These are phyloP conservation scores for Coemansia nantahalensis DNA, from an alignment of 192 early-diverging fungal species.

Conservation along the genomic window DNA sequence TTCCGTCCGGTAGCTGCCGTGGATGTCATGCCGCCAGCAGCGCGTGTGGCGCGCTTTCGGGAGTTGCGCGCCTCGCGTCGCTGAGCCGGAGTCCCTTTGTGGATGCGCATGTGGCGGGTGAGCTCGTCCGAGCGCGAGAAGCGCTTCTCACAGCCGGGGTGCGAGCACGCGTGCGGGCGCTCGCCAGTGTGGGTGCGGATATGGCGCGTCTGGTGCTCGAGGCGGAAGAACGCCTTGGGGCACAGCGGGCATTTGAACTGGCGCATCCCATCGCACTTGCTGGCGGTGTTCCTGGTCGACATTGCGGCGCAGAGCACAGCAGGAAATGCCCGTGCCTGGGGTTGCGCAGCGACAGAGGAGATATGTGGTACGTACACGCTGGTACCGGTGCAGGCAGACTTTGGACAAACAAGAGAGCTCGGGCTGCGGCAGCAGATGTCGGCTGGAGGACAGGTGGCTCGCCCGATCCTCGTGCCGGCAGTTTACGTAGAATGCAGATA, in stretches of 20 bases:
- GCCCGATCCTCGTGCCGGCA: too few relatives aligned
- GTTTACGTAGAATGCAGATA: too few relatives aligned
- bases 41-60: slow-evolving; percentile 40
- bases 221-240: slow-evolving; percentile 68
- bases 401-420: too few relatives aligned
- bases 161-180: slow-evolving; percentile 74
- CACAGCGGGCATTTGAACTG: slow-evolving; percentile 74
- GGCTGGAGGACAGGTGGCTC: too few relatives aligned
- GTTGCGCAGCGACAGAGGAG: too few relatives aligned
- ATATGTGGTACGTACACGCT: too few relatives aligned
- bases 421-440: too few relatives aligned
- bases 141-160: slow-evolving; percentile 72
- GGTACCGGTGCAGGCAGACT: too few relatives aligned
- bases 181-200: slow-evolving; percentile 86
- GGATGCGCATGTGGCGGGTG: slow-evolving; percentile 64
- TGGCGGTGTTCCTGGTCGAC: slow-evolving; percentile 38
- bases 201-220: slow-evolving; percentile 80
- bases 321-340: too few relatives aligned
- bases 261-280: slow-evolving; percentile 47
- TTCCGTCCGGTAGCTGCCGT: not conserved
- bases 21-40: slow-evolving; percentile 3
- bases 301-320: slow-evolving; percentile 1
- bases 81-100: slow-evolving; percentile 39
- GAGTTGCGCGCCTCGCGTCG: slow-evolving; percentile 33
- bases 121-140: slow-evolving; percentile 80